Conservation (phyloP, 768 basidiomycete species). For the Kwoniella pini region DNA sequence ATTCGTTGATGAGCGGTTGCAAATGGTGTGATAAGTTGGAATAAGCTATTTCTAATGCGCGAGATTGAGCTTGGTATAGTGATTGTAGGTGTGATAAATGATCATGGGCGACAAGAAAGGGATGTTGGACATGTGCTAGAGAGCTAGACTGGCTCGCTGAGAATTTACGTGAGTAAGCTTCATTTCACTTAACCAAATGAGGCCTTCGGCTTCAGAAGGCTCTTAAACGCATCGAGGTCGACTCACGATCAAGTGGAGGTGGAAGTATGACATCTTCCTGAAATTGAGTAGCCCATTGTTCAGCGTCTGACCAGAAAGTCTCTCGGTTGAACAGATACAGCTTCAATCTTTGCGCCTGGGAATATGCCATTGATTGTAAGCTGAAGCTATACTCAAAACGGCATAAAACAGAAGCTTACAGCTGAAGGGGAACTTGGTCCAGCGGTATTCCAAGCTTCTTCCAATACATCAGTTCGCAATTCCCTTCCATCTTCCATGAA, state of each 20-base stretch:
- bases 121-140: constrained; percentile 29
- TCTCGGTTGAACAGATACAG: constrained; percentile 49
- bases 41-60: constrained; percentile 43
- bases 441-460: constrained; percentile 29
- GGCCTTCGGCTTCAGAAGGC: too few species aligned
- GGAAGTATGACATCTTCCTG: constrained; percentile 41
- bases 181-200: too few species aligned
- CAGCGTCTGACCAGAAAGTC: constrained; percentile 47
- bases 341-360: constrained; percentile 20
- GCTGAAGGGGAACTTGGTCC: constrained; percentile 18
- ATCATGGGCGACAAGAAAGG: constrained; percentile 41
- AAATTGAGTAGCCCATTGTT: constrained; percentile 39
- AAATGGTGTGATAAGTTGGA: constrained; percentile 41
- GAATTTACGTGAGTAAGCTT: too few species aligned
- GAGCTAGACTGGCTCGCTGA: neutral
- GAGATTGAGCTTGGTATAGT: constrained; percentile 40
- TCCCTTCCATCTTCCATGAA: constrained; percentile 47
- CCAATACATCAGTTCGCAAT: constrained; percentile 26
- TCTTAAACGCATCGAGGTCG: too few species aligned
- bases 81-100: constrained; percentile 45
- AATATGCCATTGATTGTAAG: neutral
- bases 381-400: neutral
- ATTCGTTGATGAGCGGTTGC: constrained; percentile 38
- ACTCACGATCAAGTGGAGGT: constrained; percentile 39
- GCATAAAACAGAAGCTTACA: constrained; percentile 2